Base-by-base conservation (phyloP, 2,329 filamentous ascomycete species). In the Lecanoromycetidae sp. region DNA sequence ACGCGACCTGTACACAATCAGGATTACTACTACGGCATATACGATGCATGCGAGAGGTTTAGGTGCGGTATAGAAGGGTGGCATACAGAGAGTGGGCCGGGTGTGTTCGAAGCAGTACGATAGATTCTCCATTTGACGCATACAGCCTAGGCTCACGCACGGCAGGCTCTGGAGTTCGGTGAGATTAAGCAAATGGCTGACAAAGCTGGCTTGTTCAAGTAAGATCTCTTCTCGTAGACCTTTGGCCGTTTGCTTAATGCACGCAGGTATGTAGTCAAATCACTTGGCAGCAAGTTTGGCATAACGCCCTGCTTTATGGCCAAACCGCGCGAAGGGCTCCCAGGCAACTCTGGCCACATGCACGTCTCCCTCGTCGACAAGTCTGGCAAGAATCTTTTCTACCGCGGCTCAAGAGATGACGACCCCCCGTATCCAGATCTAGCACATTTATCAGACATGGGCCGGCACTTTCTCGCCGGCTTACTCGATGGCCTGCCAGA, bases 241-340 rank as follows among this genome's bases (percentile, higher is more conserved):
- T 5, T 42, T 17, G 6, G 13, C 4, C 6, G 50, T 12, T 29
- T 20, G 19, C 33, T 52, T 34, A 47, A 50, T 49, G 51, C 44
- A n/a, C 5, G 35, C 7, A 51, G 75, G 63, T 85, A 94, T 57
- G 80, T 84, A 17, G 87, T 94, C 55, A 95, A 94, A 67, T 87
- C 86, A 8, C 77, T 94, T 32, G 86, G 85, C 36, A 83, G 79
- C 48, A 83, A 86, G 60, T 85, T 87, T 62, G 87, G 86, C 55
- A 94, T 98, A 60, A 94, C 87, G 0, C 91, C 91, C 0, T 94
- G 86, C 65, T 98, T 98, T 71, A 98, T 98, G 91, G 91, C 91
- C 13, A 98, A 98, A 66, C 91, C 91, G 2, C 80, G 84, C 55
- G 77, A 93, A 58, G 87, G 88, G 0, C 71, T 96, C 0, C 91